phyloP scores from a whole-genome alignment of 2,329 filamentous ascomycete species.

The Elsinoe ampelina region DNA sequence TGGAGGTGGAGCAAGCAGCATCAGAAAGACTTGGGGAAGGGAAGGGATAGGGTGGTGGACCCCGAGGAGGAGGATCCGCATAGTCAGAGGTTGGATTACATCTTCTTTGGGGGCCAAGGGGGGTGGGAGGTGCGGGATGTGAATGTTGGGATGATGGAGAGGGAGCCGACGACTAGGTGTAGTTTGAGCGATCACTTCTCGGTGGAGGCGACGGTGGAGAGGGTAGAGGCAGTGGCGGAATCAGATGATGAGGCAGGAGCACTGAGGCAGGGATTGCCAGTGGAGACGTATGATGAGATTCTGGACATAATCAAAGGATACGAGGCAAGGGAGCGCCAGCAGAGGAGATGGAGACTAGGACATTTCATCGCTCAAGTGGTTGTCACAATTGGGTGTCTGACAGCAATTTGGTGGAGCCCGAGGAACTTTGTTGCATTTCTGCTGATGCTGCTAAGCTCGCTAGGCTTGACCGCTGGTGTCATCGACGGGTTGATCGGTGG shows the following conservation, averaged over 20 bases:
- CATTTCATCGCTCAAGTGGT: conserved; percentile 64
- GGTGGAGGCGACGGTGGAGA: conserved; percentile 64
- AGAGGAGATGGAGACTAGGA: conserved; percentile 59
- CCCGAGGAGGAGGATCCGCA: conserved; percentile 57
- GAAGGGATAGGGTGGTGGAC: conserved; percentile 55
- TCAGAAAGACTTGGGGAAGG: conserved; percentile 57
- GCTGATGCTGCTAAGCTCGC: conserved; percentile 67
- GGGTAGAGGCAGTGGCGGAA: not conserved
- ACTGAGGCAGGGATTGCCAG: conserved; percentile 13
- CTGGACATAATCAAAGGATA: conserved; percentile 62
- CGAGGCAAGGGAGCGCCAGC: conserved; percentile 57
- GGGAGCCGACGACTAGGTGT: conserved; percentile 71
- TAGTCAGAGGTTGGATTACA: conserved; percentile 89
- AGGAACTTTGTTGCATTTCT: conserved; percentile 69
- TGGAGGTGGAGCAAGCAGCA: conserved; percentile 78
- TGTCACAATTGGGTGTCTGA: conserved; percentile 62
- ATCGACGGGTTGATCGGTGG: conserved; percentile 79
- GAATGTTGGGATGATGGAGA: conserved; percentile 68
- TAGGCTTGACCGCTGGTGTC: conserved; percentile 66
- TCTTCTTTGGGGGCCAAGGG: conserved; percentile 57
- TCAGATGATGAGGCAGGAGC: not conserved
- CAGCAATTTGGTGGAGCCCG: conserved; percentile 80
- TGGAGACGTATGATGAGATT: conserved; percentile 56
- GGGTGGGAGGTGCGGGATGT: conserved; percentile 63
- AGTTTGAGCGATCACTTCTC: conserved; percentile 94